phyloP scores from a whole-genome alignment of 352 stramenopile species.

The Phytophthora macrochlamydospora region DNA sequence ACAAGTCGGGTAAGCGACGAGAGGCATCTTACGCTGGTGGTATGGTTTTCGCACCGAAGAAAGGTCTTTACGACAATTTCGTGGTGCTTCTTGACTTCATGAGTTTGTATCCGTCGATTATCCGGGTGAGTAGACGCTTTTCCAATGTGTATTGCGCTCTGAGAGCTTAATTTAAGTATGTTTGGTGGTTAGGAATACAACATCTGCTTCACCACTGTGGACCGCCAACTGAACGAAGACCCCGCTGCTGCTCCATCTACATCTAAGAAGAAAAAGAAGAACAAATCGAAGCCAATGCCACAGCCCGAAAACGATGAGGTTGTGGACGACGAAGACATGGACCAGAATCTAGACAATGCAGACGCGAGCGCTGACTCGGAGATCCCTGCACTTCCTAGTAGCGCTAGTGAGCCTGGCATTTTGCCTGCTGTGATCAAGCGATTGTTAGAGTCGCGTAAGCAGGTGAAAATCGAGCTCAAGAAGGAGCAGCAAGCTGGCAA shows the following conservation, averaged over 20 bases:
- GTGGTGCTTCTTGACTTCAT: slow-evolving; percentile 99
- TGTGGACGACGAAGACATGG: slow-evolving; percentile 82
- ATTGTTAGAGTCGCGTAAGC: slow-evolving; percentile 96
- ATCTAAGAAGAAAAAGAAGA: slow-evolving; percentile 68
- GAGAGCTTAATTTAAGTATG: not conserved
- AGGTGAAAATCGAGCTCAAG: slow-evolving; percentile 98
- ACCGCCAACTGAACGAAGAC: slow-evolving; percentile 80
- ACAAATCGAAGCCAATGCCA: slow-evolving; percentile 58
- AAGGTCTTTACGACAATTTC: slow-evolving; percentile 99
- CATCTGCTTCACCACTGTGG: slow-evolving; percentile 99
- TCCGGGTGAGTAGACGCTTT: slow-evolving; percentile 64
- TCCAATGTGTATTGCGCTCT: not conserved
- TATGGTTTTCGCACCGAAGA: slow-evolving; percentile 99
- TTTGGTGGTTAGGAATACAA: slow-evolving; percentile 96
- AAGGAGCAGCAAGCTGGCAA: slow-evolving; percentile 91
- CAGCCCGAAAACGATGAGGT: slow-evolving; percentile 67
- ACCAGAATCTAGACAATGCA: slow-evolving; percentile 65
- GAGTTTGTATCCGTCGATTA: slow-evolving; percentile 99
- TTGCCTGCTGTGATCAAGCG: slow-evolving; percentile 97
- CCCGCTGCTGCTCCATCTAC: slow-evolving; percentile 28
- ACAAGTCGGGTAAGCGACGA: slow-evolving; percentile 61
- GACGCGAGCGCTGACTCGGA: slow-evolving; percentile 81
- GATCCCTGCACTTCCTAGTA: slow-evolving; percentile 84
- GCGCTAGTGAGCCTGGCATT: slow-evolving; percentile 86
- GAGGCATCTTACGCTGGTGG: slow-evolving; percentile 97